Evolutionary conservation across 2,329 filamentous ascomycete genomes (phyloP), one percentile per base, ranked within the genome.

Genomic region (Colletotrichum sp.): DNA sequence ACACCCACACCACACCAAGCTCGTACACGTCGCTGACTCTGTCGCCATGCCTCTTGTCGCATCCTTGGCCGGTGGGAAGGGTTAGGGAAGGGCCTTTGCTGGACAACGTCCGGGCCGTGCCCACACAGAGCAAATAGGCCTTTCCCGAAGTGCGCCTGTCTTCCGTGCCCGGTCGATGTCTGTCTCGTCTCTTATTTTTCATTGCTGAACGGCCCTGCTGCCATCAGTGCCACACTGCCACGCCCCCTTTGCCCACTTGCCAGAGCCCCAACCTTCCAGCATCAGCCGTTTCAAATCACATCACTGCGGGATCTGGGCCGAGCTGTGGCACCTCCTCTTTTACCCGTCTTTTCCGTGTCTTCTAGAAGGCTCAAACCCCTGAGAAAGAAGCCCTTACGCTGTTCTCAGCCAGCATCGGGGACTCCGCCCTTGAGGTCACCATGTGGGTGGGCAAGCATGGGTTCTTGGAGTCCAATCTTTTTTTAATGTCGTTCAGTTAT

Each of bases 251-350:
- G 25, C 62, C 72, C 69, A 67, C 73, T 72, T 43, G 39, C 18
- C 25, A 69, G 64, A 60, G 74, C 48, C 34, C 73, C 70, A 58
- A 67, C 55, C 64, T 69, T 76, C 74, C 43, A 76, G 70, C 74
- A 74, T 74, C 74, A 74, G 65, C 74, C 70, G 74, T 76, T 76
- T 76, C 74, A 76, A 68, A 76, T 69, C 64, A 73, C 70, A 76
- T 76, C 74, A 69, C 74, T 60, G 74, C 74, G 64, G 74, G 65
- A 76, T 68, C 70, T 76, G 58, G 65, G 64, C 74, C 74, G 73
- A 75, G 64, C 34, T 67, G 73, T 73, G 64, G 73, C 56, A 60
- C 74, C 74, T 76, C 74, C 70, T 74, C 74, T 69, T 73, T 68
- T 76, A 76, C 65, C 74, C 74, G 70, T 36, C 64, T 58, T 56